A percentile compares a stretch with the other conserved stretches of the same genome.
Evolutionary conservation across 495 filamentous ascomycete genomes (phyloP).

Genomic region (Clavariopsis aquatica): DNA sequence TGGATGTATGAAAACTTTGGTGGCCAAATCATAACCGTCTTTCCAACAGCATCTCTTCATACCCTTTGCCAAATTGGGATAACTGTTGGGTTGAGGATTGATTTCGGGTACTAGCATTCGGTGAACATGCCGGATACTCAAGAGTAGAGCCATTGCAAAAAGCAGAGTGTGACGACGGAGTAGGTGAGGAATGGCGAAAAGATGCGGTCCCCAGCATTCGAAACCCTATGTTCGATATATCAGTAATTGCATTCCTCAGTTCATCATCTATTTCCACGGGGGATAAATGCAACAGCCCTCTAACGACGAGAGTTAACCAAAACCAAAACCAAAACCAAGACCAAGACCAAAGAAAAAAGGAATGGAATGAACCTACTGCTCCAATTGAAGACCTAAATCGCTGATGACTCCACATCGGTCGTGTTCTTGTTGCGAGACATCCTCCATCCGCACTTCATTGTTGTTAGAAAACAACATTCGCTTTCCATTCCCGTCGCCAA

Average conservation of each 20-base stretch:
- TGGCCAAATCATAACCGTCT: no score
- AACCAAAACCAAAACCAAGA: no score
- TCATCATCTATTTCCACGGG: not conserved
- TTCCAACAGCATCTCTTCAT: not conserved
- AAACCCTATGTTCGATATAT: not conserved
- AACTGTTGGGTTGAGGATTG: no score
- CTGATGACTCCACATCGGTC: constrained; percentile 19
- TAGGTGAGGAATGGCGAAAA: not conserved
- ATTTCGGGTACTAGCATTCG: not conserved
- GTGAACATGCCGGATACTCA: not conserved
- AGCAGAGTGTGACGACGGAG: not conserved
- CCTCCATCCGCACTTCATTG: constrained; percentile 37
- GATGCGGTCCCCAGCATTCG: not conserved
- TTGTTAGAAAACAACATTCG: constrained; percentile 36
- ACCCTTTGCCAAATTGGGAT: no score
- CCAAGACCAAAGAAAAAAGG: not conserved
- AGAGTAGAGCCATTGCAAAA: constrained; percentile 6
- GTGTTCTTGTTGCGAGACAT: constrained; percentile 24
- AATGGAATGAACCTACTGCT: constrained; percentile 25
- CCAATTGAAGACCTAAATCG: constrained; percentile 13
- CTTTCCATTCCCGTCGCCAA: constrained; percentile 39
- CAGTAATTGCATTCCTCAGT: constrained; percentile 8
- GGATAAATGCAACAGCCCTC: no score
- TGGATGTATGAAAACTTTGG: no score
- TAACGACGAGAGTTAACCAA: no score